Conservation (phyloP, 2,329 filamentous ascomycete genomes). For the Tolypocladium inflatum region DNA sequence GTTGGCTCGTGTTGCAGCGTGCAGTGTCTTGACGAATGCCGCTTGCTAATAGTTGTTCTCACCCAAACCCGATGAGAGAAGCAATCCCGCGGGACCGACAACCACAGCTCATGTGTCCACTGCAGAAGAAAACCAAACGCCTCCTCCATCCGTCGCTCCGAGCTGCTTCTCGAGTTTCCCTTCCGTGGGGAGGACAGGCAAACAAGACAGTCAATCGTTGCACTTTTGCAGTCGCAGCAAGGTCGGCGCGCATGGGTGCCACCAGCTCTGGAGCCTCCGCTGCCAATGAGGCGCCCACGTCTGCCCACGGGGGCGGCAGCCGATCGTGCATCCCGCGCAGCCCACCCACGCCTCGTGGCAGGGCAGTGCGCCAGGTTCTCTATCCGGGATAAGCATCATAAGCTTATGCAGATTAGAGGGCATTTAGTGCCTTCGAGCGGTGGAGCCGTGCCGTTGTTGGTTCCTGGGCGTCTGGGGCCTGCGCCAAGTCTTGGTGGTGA, state of each 20-base stretch:
- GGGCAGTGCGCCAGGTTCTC: background rate
- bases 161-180: background rate
- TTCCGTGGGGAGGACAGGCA: background rate
- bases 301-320: background rate
- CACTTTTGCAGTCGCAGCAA: background rate
- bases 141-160: background rate
- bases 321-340: background rate
- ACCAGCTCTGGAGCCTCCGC: background rate
- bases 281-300: background rate
- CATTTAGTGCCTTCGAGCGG: background rate
- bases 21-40: background rate
- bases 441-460: background rate
- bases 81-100: background rate
- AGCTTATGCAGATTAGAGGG: background rate
- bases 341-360: background rate
- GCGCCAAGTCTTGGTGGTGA: too few species aligned
- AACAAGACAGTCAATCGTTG: background rate
- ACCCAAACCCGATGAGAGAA: background rate
- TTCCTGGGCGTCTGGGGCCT: background rate
- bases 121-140: too few species aligned
- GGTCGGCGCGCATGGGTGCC: background rate
- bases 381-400: background rate
- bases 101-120: background rate
- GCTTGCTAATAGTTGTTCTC: background rate
- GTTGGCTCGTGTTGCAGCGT: background rate